These are phyloP conservation scores for Termitomyces sp. DNA, from an alignment of 768 basidiomycete genomes.

Conservation along the genomic window DNA sequence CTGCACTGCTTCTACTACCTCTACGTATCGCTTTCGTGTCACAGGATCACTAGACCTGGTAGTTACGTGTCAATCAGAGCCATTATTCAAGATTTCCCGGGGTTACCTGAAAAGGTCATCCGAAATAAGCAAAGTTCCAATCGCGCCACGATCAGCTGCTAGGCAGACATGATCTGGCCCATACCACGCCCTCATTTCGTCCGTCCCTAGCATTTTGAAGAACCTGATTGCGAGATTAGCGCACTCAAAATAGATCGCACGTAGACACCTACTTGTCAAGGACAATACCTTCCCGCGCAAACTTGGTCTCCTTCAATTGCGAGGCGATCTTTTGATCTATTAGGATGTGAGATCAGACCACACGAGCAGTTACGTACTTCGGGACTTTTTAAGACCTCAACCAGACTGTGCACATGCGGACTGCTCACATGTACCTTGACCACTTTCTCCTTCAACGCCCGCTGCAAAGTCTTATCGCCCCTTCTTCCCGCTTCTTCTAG, in stretches of 20 bases:
- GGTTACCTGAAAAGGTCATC: constrained; percentile 87
- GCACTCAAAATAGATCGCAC: not conserved
- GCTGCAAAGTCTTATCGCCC: constrained; percentile 78
- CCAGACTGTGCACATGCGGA: constrained; percentile 91
- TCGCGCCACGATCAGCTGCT: constrained; percentile 89
- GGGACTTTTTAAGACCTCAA: constrained; percentile 91
- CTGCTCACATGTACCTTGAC: constrained; percentile 89
- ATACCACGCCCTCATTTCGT: constrained; percentile 98
- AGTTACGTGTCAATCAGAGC: not conserved
- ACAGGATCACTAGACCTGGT: constrained; percentile 73
- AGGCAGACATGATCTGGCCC: constrained; percentile 91
- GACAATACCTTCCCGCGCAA: constrained; percentile 87
- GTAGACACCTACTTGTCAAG: constrained; percentile 64
- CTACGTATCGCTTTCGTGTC: constrained; percentile 78
- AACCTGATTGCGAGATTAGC: constrained; percentile 51
- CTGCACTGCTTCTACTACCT: constrained; percentile 83
- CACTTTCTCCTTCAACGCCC: constrained; percentile 74
- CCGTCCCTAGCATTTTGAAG: constrained; percentile 93
- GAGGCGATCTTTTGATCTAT: constrained; percentile 46
- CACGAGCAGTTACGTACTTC: constrained; percentile 48
- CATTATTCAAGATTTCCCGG: not conserved
- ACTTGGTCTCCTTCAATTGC: constrained; percentile 91
- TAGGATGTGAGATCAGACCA: not conserved
- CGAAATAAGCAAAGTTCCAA: constrained; percentile 91
- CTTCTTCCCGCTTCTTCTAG: constrained; percentile 73